phyloP scores from a whole-genome alignment of 2,329 filamentous ascomycete genomes.

The Talaromyces sp. region DNA sequence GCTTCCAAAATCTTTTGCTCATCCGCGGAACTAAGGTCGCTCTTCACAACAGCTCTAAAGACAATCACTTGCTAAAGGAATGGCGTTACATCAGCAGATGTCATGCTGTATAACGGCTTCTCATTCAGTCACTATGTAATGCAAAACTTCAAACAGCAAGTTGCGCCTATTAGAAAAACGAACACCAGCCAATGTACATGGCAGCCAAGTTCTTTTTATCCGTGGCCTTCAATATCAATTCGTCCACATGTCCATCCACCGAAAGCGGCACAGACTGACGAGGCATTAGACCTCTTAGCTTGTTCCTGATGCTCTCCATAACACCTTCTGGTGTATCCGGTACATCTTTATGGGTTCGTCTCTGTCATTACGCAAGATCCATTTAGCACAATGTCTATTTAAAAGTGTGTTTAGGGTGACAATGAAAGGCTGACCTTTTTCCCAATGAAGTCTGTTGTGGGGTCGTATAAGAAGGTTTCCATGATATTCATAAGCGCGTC shows the following conservation, averaged over 20 bases:
- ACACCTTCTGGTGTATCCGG: constrained; percentile 73
- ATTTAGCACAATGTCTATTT: constrained; percentile 6
- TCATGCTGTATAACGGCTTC: neutral
- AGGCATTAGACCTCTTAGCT: constrained; percentile 77
- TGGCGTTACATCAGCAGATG: neutral
- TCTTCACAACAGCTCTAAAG: neutral
- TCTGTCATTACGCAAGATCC: constrained; percentile 38
- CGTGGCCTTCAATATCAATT: constrained; percentile 82
- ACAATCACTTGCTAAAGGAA: neutral
- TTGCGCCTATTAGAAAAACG: constrained; percentile 53
- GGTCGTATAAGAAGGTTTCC: constrained; percentile 95
- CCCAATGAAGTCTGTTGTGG: constrained; percentile 86
- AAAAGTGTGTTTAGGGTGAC: neutral
- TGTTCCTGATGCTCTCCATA: constrained; percentile 80
- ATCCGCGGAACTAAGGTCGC: too few species aligned
- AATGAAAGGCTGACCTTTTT: constrained; percentile 51
- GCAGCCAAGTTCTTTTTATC: constrained; percentile 73
- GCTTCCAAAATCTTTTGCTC: neutral
- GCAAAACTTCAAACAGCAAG: neutral
- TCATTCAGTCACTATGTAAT: neutral
- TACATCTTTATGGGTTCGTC: constrained; percentile 47
- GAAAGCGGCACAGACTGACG: constrained; percentile 89
- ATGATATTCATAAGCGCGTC: constrained; percentile 97
- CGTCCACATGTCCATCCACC: constrained; percentile 96
- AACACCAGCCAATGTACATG: constrained; percentile 97